These are phyloP conservation scores for Suhomyces bribrorum DNA, from an alignment of 1,139 yeast species.

Conservation along the genomic window DNA sequence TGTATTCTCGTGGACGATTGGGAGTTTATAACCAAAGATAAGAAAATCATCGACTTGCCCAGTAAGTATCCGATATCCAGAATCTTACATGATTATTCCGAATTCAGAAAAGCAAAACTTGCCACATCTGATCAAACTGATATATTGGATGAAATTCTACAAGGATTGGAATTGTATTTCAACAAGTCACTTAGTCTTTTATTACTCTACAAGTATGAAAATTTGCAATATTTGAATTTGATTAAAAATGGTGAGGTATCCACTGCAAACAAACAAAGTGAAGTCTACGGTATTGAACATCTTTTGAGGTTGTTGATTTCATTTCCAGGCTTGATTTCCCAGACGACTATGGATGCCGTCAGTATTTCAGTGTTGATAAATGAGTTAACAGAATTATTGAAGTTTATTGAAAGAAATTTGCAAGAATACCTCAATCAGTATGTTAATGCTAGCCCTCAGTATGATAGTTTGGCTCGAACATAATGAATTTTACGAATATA, in stretches of 20 bases:
- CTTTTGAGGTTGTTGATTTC: slow-evolving; percentile 70
- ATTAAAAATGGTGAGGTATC: slow-evolving; percentile 32
- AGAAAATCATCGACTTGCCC: slow-evolving; percentile 66
- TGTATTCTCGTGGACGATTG: slow-evolving; percentile 84
- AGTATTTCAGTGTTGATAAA: slow-evolving; percentile 53
- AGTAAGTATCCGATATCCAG: slow-evolving; percentile 49
- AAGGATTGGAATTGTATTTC: slow-evolving; percentile 76
- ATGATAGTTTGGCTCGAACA: slow-evolving; percentile 47
- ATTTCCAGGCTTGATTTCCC: slow-evolving; percentile 77
- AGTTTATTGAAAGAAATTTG: slow-evolving; percentile 52
- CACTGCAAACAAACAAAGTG: slow-evolving; percentile 35
- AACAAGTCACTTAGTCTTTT: slow-evolving; percentile 72
- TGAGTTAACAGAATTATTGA: slow-evolving; percentile 53
- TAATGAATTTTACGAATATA: background rate
- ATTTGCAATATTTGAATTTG: slow-evolving; percentile 73
- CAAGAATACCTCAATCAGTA: slow-evolving; percentile 47
- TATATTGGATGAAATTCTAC: slow-evolving; percentile 63
- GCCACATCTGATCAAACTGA: slow-evolving; percentile 39
- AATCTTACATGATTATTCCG: slow-evolving; percentile 51
- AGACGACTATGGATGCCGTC: slow-evolving; percentile 78
- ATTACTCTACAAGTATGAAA: slow-evolving; percentile 78
- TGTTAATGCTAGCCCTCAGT: slow-evolving; percentile 62
- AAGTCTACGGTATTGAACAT: slow-evolving; percentile 78
- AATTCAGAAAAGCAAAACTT: slow-evolving; percentile 25
- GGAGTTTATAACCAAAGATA: slow-evolving; percentile 84